Evolutionary conservation across 139 green algal genomes (phyloP).

Genomic region (Penium margaritaceum): DNA sequence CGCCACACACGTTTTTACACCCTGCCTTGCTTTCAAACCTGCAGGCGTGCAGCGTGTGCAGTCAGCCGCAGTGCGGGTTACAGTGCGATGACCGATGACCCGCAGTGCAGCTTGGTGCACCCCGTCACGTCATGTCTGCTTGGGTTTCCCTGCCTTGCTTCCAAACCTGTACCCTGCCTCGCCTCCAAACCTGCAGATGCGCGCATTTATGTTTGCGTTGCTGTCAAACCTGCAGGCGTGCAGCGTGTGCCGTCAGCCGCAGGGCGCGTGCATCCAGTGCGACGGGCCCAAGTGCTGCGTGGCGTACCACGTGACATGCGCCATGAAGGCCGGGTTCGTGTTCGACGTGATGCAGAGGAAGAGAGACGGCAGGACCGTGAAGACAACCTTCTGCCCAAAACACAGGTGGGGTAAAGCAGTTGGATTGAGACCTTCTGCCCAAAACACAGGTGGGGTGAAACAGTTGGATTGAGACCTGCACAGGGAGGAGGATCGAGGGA

Average conservation of each 20-base stretch:
- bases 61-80: too few relatives aligned
- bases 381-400: not conserved
- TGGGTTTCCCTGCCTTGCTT: not conserved
- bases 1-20: too few relatives aligned
- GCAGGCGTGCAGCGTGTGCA: too few relatives aligned
- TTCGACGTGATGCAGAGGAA: slow-evolving; percentile 16
- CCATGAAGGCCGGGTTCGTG: slow-evolving; percentile 22
- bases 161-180: not conserved
- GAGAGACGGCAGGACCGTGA: too few relatives aligned
- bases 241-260: slow-evolving; percentile 26
- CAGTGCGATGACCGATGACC: too few relatives aligned
- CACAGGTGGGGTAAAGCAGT: not conserved
- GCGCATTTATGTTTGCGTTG: too few relatives aligned
- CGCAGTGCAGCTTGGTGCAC: too few relatives aligned
- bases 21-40: too few relatives aligned
- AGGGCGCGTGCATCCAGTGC: slow-evolving; percentile 42
- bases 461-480: too few relatives aligned
- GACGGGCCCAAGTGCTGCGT: slow-evolving; percentile 3
- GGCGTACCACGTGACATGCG: slow-evolving; percentile 32
- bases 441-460: not conserved
- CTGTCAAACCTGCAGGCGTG: slow-evolving; percentile 27
- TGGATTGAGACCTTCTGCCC: not conserved
- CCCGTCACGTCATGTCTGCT: too few relatives aligned
- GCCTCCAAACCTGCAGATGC: not conserved
- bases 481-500: too few relatives aligned